phyloP scores from a whole-genome alignment of 345 rosid species.

The Aethionema arabicum region DNA sequence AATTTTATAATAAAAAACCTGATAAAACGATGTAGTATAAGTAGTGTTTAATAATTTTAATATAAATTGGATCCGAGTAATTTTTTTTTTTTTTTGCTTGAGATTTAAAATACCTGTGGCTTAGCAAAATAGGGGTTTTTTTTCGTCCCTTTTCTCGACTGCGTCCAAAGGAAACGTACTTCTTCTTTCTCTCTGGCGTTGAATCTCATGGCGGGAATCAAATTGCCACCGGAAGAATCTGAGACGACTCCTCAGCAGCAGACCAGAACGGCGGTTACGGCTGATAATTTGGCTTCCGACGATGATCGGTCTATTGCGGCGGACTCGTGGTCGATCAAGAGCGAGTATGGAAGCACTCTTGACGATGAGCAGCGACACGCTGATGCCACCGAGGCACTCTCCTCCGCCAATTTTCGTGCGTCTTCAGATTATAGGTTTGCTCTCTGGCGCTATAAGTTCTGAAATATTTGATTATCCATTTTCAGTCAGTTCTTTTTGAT shows the following conservation, averaged over 20 bases:
- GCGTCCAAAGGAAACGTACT: constrained; percentile 23
- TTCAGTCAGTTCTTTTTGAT: not conserved
- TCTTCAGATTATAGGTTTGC: constrained; percentile 77
- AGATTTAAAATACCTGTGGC: too few species aligned
- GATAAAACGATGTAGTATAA: too few species aligned
- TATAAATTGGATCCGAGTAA: too few species aligned
- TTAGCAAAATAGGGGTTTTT: not conserved
- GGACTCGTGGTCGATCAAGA: constrained; percentile 98
- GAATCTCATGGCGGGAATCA: constrained; percentile 64
- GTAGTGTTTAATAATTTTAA: too few species aligned
- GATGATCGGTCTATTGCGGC: constrained; percentile 98
- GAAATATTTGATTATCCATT: not conserved
- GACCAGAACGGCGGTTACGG: constrained; percentile 26
- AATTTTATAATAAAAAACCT: too few species aligned
- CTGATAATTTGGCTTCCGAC: constrained; percentile 86
- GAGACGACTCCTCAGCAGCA: constrained; percentile 49
- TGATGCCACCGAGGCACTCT: constrained; percentile 89
- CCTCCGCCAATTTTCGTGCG: constrained; percentile 64
- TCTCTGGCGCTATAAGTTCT: not conserved
- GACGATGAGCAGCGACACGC: constrained; percentile 99
- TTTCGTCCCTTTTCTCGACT: not conserved
- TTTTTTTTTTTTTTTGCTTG: too few species aligned
- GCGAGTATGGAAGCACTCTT: constrained; percentile 96
- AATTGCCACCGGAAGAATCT: constrained; percentile 56
- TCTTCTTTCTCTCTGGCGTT: constrained; percentile 19